Percentiles rank a stretch among this genome's conserved stretches.
Conservation (phyloP, 1,284 basidiomycete species). For the Pascua guehoae region DNA sequence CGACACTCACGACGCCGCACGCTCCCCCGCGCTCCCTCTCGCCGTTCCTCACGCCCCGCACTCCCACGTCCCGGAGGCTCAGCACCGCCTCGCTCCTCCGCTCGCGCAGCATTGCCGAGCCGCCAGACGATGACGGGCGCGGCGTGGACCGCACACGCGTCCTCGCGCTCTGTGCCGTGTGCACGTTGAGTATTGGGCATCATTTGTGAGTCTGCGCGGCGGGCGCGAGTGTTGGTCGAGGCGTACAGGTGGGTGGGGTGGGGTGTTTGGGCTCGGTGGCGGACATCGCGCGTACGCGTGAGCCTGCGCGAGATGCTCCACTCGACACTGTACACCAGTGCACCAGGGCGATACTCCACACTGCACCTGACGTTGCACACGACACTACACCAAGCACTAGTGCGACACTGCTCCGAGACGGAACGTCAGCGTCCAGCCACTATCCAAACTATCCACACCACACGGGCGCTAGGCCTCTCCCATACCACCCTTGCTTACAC, state of each 20-base stretch:
- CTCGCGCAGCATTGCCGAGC: slow-evolving; percentile 4
- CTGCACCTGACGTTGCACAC: not conserved
- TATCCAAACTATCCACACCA: not conserved
- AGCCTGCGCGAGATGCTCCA: too few species aligned
- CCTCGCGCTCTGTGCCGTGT: slow-evolving; percentile 64
- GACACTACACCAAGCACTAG: not conserved
- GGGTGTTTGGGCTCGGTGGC: too few species aligned
- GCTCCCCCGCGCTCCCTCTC: not conserved
- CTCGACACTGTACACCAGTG: too few species aligned
- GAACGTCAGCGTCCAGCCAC: too few species aligned
- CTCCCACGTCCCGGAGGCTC: slow-evolving; percentile 1
- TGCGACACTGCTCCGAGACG: not conserved
- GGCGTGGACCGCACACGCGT: slow-evolving; percentile 7
- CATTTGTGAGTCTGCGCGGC: slow-evolving; percentile 74
- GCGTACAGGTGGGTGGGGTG: too few species aligned
- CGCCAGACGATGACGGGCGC: not conserved
- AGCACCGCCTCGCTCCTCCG: slow-evolving; percentile 15
- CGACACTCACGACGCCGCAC: not conserved
- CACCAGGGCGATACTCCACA: too few species aligned
- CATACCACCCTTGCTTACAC: not conserved
- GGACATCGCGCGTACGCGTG: too few species aligned
- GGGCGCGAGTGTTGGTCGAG: not conserved
- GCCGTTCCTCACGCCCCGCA: not conserved
- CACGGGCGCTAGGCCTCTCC: not conserved
- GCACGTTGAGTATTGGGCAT: slow-evolving; percentile 67